phyloP scores from a whole-genome alignment of 495 filamentous ascomycete species.

The Penicillium macrosclerotiorum region DNA sequence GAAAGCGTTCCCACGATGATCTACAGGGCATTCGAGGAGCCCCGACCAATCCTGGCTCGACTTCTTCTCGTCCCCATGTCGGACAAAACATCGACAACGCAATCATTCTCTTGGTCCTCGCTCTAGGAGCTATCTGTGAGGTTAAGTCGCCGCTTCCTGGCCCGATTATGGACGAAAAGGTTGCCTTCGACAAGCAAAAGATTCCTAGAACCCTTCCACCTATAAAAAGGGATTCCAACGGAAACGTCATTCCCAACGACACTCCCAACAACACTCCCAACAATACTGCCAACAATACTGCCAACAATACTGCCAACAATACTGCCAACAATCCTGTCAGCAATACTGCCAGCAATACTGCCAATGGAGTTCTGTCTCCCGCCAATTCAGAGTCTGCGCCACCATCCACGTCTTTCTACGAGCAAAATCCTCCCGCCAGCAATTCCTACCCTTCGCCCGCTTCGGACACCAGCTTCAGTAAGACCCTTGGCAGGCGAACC shows the following conservation, averaged over 20 bases:
- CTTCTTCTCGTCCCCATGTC: slow-evolving; percentile 19
- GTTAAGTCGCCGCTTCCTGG: slow-evolving; percentile 58
- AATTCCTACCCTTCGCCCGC: slow-evolving; percentile 24
- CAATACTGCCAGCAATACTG: slow-evolving; percentile 2
- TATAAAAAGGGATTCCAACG: too few relatives aligned
- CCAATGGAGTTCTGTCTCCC: slow-evolving; percentile 27
- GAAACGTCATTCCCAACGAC: too few relatives aligned
- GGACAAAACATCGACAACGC: slow-evolving; percentile 60
- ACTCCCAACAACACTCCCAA: too few relatives aligned
- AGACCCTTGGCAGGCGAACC: slow-evolving; percentile 12
- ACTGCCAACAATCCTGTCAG: too few relatives aligned
- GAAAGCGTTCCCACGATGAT: slow-evolving; percentile 41
- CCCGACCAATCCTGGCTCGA: slow-evolving; percentile 1
- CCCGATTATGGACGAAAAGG: slow-evolving; percentile 34
- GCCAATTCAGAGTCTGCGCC: slow-evolving; percentile 26
- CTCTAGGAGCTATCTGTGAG: slow-evolving; percentile 80
- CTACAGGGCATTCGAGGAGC: slow-evolving; percentile 26
- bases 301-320: too few relatives aligned
- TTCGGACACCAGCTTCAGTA: not conserved
- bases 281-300: too few relatives aligned
- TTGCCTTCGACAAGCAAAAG: slow-evolving; percentile 26
- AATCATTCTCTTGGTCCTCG: slow-evolving; percentile 77
- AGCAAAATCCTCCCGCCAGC: slow-evolving; percentile 9
- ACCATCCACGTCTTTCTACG: slow-evolving; percentile 21
- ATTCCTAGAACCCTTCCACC: slow-evolving; percentile 26